Evolutionary conservation across 306 rosid genomes (phyloP).

Genomic region (Inga laurina): DNA sequence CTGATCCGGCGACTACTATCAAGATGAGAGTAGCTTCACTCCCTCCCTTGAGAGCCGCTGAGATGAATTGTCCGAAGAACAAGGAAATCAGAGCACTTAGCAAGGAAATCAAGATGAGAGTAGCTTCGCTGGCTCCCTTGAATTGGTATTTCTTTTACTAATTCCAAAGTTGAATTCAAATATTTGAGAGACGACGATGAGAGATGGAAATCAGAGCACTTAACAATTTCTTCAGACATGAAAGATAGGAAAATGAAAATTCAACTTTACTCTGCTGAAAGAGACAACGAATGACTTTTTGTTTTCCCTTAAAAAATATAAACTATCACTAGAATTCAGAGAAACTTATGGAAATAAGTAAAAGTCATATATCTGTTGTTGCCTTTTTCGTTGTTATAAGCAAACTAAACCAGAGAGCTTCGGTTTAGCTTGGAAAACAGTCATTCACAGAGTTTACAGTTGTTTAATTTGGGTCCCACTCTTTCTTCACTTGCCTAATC

Average conservation of each 20-base stretch:
- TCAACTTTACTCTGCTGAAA: neutral
- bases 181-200: neutral
- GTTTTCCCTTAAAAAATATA: neutral
- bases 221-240: neutral
- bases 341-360: neutral
- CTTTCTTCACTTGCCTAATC: neutral
- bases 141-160: neutral
- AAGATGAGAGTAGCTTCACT: constrained; percentile 62
- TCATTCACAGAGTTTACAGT: neutral
- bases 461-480: neutral
- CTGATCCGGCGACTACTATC: constrained; percentile 51
- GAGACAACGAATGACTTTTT: neutral
- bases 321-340: neutral
- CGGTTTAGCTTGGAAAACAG: neutral
- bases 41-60: constrained; percentile 72
- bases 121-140: neutral
- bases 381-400: neutral
- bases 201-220: neutral
- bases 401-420: neutral
- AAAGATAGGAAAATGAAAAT: neutral
- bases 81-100: constrained; percentile 19
- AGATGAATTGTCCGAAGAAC: constrained; percentile 53
- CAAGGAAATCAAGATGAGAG: no score
- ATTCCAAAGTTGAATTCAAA: neutral
- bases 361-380: neutral